Evolutionary conservation across 768 basidiomycete species (phyloP), one percentile per base, ranked within the genome.

Genomic region (Xanthoconium purpureum): DNA sequence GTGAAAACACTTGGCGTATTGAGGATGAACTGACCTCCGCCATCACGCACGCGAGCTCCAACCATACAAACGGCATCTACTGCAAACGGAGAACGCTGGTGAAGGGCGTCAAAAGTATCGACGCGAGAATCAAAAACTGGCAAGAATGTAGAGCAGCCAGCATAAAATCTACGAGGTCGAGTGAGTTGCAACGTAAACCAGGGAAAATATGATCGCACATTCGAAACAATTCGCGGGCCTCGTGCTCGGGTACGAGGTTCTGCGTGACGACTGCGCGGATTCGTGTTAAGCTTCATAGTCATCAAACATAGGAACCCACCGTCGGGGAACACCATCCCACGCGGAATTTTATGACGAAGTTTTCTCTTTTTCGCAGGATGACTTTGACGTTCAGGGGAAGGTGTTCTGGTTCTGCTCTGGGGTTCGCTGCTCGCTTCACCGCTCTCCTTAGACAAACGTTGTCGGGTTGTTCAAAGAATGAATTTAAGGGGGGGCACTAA

Each of bases 21-120:
- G 63, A 32, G 14, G 20, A 37, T 20, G 18, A 35, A 66, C 82
- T 60, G 62, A 90, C 90, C 89, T 66, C 94, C 94, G 30, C 91
- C 94, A 69, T 96, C 94, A 54, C 91, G 84, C 35, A 94, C 91
- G 55, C 88, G 84, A 13, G 93, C 88, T 4, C 91, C 94, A 37
- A 95, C 91, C 87, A 94, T 91, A 68, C 94, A 94, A 35, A 98
- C 95, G 20, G 87, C 85, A 62, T 95, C 86, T 24, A 98, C 87
- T 40, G 92, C 92, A 73, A 96, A 97, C 0, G 94, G 95, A 50
- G 94, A 96, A 46, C 94, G 85, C 55, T 88, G 83, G 66, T 91
- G 91, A 54, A 98, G 76, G 42, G 84, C 82, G 44, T 94, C 90
- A 71, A 84, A 97, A 0, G 91, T 94, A 70, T 98, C 94, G n/a